These are phyloP conservation scores for Lavandula angustifolia DNA, from an alignment of 257 asterid species.

Conservation along the genomic window DNA sequence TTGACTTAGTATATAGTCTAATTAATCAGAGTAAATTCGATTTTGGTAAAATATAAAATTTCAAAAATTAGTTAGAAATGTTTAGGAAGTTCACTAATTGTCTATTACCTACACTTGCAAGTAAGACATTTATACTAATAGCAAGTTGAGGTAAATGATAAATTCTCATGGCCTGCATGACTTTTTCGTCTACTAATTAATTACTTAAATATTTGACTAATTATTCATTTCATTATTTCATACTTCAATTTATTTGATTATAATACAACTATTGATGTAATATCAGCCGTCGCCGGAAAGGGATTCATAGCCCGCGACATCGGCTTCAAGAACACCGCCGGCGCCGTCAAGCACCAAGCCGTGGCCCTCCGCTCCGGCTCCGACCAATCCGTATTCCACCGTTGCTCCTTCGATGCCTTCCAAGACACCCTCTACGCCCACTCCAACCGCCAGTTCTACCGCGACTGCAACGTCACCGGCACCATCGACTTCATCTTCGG, in stretches of 20 bases:
- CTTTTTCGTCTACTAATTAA: too few relatives aligned
- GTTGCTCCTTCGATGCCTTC: conserved; percentile 57
- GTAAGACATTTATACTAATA: neutral
- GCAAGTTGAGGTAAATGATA: conserved; percentile 5
- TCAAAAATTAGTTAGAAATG: too few relatives aligned
- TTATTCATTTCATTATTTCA: neutral
- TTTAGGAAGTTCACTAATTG: too few relatives aligned
- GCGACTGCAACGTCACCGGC: conserved; percentile 69
- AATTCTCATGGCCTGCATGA: neutral
- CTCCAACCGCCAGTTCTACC: conserved; percentile 78
- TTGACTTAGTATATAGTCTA: neutral
- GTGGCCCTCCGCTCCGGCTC: conserved; percentile 73
- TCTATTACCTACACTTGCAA: neutral
- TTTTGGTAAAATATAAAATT: too few relatives aligned
- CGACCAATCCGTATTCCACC: conserved; percentile 53
- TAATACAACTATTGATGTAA: neutral
- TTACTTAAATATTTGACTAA: neutral
- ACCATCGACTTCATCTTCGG: conserved; percentile 87
- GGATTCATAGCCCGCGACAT: conserved; percentile 71
- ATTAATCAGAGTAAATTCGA: neutral
- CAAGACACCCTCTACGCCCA: conserved; percentile 87
- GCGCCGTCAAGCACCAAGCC: conserved; percentile 70
- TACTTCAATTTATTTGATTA: too few relatives aligned
- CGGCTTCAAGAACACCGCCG: conserved; percentile 66
- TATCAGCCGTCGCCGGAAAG: conserved; percentile 54